Percentiles rank a stretch among this genome's conserved stretches.
phyloP scores from a whole-genome alignment of 345 rosid genomes.

The Salix exigua region DNA sequence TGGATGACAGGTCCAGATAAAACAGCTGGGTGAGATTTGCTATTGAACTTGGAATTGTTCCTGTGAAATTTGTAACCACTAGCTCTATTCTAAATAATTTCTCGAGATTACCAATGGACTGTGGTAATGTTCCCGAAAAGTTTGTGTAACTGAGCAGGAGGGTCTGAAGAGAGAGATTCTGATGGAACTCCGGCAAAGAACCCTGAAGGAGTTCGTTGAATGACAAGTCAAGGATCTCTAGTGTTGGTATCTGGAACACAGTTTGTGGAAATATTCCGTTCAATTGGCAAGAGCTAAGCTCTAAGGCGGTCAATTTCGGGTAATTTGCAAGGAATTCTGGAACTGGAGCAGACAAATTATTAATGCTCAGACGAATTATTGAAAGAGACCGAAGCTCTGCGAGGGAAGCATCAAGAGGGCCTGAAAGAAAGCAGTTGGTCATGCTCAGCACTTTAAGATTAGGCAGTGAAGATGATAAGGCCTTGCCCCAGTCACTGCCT shows the following conservation, averaged over 20 bases:
- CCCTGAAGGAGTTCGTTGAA: constrained; percentile 20
- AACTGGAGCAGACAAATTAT: constrained; percentile 21
- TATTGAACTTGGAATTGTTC: constrained; percentile 30
- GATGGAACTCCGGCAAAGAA: constrained; percentile 5
- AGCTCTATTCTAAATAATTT: constrained; percentile 20
- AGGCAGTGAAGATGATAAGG: constrained; percentile 26
- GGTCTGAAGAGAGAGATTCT: constrained; percentile 19
- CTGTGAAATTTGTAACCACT: constrained; percentile 15
- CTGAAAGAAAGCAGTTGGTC: constrained; percentile 30
- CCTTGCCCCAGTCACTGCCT: constrained; percentile 31
- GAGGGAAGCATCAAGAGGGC: constrained; percentile 25
- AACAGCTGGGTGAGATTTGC: constrained; percentile 17
- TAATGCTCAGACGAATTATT: constrained; percentile 2
- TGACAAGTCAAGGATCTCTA: constrained; percentile 32
- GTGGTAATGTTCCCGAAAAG: constrained; percentile 33
- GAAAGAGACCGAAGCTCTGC: constrained; percentile 16
- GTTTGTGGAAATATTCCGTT: constrained; percentile 27
- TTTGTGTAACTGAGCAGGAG: constrained; percentile 23
- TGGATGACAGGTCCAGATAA: constrained; percentile 30
- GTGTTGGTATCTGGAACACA: constrained; percentile 19
- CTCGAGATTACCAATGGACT: constrained; percentile 26
- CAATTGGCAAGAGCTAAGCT: constrained; percentile 11
- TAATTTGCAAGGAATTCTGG: constrained; percentile 31
- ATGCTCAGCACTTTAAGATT: constrained; percentile 39
- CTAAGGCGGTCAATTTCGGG: constrained; percentile 7